Evolutionary conservation across 768 basidiomycete species (phyloP).

Genomic region (Rhodotorula kratochvilovae): DNA sequence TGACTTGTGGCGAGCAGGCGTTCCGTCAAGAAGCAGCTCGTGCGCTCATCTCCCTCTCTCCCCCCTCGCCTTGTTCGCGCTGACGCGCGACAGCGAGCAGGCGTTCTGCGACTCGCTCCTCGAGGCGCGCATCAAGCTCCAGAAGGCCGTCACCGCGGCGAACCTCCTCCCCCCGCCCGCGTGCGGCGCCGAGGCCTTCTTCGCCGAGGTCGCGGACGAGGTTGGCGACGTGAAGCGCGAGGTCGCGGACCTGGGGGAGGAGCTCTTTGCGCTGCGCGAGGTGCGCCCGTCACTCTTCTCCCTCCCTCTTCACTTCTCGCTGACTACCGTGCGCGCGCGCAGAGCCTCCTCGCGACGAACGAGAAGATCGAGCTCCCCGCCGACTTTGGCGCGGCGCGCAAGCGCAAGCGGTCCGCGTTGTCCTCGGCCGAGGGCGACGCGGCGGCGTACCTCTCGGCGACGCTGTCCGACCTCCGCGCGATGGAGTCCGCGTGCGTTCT

Average conservation of each 20-base stretch:
- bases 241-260: slow-evolving; percentile 43
- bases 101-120: slow-evolving; percentile 78
- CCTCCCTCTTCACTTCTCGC: neutral
- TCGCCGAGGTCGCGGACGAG: slow-evolving; percentile 43
- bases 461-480: slow-evolving; percentile 6
- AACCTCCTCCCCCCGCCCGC: slow-evolving; percentile 60
- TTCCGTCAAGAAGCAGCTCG: slow-evolving; percentile 76
- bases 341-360: slow-evolving; percentile 9
- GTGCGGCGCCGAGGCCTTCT: neutral
- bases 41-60: slow-evolving; percentile 47
- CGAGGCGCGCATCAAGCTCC: slow-evolving; percentile 84
- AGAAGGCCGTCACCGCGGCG: slow-evolving; percentile 66
- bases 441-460: slow-evolving; percentile 48
- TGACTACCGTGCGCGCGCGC: neutral
- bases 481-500: slow-evolving; percentile 26
- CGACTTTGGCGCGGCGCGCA: slow-evolving; percentile 28
- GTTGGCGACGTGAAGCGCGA: slow-evolving; percentile 39
- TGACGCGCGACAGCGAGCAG: slow-evolving; percentile 49
- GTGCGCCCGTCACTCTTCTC: neutral
- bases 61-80: neutral
- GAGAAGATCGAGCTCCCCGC: slow-evolving; percentile 4
- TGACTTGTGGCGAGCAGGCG: no score
- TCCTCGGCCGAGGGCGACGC: slow-evolving; percentile 13
- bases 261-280: slow-evolving; percentile 22
- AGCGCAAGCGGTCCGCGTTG: slow-evolving; percentile 30